Percentiles rank a stretch among this genome's conserved stretches.
phyloP scores from a whole-genome alignment of 345 rosid species.

The Citrus reticulata region DNA sequence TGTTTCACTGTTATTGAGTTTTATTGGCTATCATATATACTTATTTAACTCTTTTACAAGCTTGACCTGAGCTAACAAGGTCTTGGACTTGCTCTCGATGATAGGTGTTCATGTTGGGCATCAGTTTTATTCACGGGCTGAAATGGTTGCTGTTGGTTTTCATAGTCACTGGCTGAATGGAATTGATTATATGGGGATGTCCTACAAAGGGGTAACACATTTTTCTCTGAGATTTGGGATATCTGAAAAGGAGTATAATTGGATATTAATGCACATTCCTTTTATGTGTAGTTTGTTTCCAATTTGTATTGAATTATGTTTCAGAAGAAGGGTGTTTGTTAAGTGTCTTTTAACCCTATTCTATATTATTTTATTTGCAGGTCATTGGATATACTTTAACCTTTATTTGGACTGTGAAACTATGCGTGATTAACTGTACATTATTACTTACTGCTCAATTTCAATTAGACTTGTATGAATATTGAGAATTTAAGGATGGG shows the following conservation, averaged over 20 bases:
- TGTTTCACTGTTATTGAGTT: not conserved
- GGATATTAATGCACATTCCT: not conserved
- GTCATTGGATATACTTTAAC: not conserved
- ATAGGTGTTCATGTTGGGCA: slow-evolving; percentile 86
- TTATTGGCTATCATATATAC: not conserved
- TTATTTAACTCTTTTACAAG: not conserved
- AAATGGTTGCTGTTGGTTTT: slow-evolving; percentile 88
- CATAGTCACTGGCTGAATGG: slow-evolving; percentile 97
- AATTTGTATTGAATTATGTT: not conserved
- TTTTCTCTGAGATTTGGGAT: not conserved
- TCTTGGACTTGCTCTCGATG: slow-evolving; percentile 13
- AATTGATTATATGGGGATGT: slow-evolving; percentile 76
- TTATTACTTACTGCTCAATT: not conserved
- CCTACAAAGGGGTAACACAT: slow-evolving; percentile 47
- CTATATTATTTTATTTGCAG: not conserved
- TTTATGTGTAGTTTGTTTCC: not conserved
- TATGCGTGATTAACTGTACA: not conserved
- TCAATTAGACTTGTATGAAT: not conserved
- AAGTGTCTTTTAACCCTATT: not conserved
- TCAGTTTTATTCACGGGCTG: slow-evolving; percentile 85
- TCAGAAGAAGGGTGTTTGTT: not conserved
- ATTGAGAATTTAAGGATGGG: not conserved
- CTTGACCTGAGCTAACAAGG: not conserved
- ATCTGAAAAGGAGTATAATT: not conserved
- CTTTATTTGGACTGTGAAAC: not conserved